Conservation (phyloP, 352 stramenopile species). For the Ophiocytium majus region DNA sequence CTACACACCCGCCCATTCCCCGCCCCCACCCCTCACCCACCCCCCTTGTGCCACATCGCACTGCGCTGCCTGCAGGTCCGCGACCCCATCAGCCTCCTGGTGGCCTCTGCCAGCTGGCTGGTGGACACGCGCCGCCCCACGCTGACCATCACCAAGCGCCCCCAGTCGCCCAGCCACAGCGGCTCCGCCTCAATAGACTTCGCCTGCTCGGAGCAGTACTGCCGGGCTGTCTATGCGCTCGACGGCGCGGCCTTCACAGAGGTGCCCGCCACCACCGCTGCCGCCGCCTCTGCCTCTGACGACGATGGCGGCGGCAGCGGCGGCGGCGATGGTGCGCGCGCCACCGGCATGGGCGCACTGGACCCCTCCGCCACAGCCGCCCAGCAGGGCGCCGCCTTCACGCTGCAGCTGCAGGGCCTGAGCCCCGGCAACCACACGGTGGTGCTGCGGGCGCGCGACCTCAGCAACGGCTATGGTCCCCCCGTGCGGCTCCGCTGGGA, state of each 20-base stretch:
- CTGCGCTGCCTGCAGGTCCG: background rate
- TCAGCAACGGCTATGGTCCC: slow-evolving; percentile 15
- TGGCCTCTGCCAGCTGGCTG: slow-evolving; percentile 9
- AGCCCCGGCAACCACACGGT: background rate
- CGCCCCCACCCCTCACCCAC: background rate
- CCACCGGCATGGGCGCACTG: background rate
- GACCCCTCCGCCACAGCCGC: too few species aligned
- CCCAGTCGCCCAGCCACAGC: slow-evolving; percentile 1
- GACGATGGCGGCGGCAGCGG: background rate
- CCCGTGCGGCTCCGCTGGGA: slow-evolving; percentile 28
- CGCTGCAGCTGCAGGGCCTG: background rate
- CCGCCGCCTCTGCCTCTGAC: background rate
- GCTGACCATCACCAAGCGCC: background rate
- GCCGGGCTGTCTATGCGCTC: background rate
- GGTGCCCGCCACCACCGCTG: background rate
- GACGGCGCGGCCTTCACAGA: background rate
- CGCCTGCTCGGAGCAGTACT: background rate
- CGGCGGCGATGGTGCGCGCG: background rate
- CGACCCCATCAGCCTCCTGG: background rate
- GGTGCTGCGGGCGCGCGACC: background rate
- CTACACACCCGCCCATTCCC: background rate
- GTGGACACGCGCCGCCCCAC: slow-evolving; percentile 9
- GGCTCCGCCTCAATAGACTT: background rate
- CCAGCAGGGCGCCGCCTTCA: background rate
- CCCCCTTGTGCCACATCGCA: background rate